Base-by-base conservation (phyloP, 2,329 filamentous ascomycete genomes). In the Xylaria digitata region DNA sequence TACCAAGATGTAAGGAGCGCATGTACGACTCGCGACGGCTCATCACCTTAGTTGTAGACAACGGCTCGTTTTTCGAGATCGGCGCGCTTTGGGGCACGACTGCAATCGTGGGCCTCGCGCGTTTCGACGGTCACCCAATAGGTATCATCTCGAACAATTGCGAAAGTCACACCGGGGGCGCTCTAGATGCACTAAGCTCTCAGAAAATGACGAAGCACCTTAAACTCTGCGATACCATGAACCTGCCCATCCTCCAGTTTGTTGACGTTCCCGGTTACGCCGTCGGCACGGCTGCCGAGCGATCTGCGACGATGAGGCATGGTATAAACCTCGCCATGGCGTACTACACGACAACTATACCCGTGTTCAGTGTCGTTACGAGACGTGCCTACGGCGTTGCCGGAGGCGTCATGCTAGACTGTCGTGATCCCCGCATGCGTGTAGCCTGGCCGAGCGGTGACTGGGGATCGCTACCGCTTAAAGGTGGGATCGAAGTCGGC, bases 361-460 rank as follows among this genome's bases (percentile, higher is more conserved):
- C 67, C 17, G 53, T 70, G 8, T 70, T 65, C n/a, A 70, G 61
- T 30, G 58, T 70, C 26, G 61, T 70, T 15, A 65, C 67, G 21
- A 48, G 61, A 11, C 67, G 67, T 30, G 67, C 50, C 9, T 70
- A 70, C 17, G 67, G 67, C 5, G 67, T 67, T 21, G 61, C 67
- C 1, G 67, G 61, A 13, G 67, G 65, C 13, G 67, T 67, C 0
- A 70, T 70, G 67, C 58, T 67, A 1, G 67, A 70, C 32, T 70
- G 67, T n/a, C 67, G 67, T 4, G 65, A 70, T 23, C 67, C 67
- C 7, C 61, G 67, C 9, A 67, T 65, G 67, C 64, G 67, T 13
- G 65, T 70, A n/a, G 67, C 67, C 11, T 70, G 67, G 67, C 67
- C 67, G 2, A 65, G 67, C 32, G 67, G 67, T 15, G 67, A 70